A percentile compares a stretch with the other conserved stretches of the same genome.
Evolutionary conservation across 257 asterid species (phyloP).

Genomic region (Euphrasia confusa): DNA sequence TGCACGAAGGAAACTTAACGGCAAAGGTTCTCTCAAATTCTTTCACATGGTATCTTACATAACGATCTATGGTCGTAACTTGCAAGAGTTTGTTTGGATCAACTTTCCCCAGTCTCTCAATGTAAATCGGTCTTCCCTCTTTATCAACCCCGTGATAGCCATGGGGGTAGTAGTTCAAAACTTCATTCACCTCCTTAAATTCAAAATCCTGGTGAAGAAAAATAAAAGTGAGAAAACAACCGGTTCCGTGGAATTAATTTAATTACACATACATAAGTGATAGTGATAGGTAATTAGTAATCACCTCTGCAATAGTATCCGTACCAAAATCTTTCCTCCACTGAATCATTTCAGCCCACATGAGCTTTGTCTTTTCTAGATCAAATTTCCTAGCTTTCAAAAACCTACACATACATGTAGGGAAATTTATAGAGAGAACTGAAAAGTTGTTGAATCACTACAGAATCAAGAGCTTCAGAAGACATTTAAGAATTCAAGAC

Average conservation of each 20-base stretch:
- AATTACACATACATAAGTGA: neutral
- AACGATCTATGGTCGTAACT: constrained; percentile 87
- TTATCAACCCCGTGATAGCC: constrained; percentile 96
- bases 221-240: neutral
- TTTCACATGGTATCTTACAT: constrained; percentile 74
- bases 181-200: constrained; percentile 70
- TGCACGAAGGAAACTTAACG: constrained; percentile 89
- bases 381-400: constrained; percentile 91
- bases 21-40: constrained; percentile 82
- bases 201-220: constrained; percentile 68
- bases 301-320: constrained; percentile 71
- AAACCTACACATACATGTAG: constrained; percentile 48
- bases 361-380: constrained; percentile 71
- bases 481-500: neutral
- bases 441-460: constrained; percentile 22
- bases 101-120: constrained; percentile 86
- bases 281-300: neutral
- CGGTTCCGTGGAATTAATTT: neutral
- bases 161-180: constrained; percentile 83
- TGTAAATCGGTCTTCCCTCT: constrained; percentile 91
- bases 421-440: constrained; percentile 17
- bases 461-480: constrained; percentile 12
- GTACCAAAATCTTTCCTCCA: constrained; percentile 97
- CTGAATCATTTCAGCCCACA: constrained; percentile 99
- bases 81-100: constrained; percentile 88